These are phyloP conservation scores for Rheum nobile DNA, from an alignment of 148 eudicot species.

Conservation along the genomic window DNA sequence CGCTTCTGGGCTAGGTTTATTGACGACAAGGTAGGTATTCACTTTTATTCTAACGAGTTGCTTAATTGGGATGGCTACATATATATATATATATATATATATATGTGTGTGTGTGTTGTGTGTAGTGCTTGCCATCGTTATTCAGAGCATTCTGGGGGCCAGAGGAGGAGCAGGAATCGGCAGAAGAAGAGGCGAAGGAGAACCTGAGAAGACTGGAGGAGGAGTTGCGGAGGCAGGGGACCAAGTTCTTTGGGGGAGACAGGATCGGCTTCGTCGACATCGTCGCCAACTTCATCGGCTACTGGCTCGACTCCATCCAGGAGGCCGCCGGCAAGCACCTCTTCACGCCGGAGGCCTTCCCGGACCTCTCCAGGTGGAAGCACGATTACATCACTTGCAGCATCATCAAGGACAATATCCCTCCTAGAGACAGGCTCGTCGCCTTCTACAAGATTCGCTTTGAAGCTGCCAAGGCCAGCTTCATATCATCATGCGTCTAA, in stretches of 20 bases:
- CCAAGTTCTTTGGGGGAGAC: slow-evolving; percentile 16
- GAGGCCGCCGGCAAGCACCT: slow-evolving; percentile 6
- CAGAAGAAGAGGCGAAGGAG: slow-evolving; percentile 8
- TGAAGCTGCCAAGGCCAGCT: slow-evolving; percentile 10
- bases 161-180: background rate
- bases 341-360: slow-evolving; percentile 16
- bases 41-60: too few relatives aligned
- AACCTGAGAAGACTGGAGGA: slow-evolving; percentile 12
- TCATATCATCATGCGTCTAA: background rate
- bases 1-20: slow-evolving; percentile 16
- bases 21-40: slow-evolving; percentile 9
- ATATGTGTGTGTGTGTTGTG: too few relatives aligned
- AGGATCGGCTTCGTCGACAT: slow-evolving; percentile 19
- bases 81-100: too few relatives aligned
- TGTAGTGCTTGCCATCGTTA: background rate
- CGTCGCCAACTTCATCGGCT: slow-evolving; percentile 5
- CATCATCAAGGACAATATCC: slow-evolving; percentile 21
- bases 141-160: slow-evolving; percentile 9
- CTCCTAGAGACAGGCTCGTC: slow-evolving; percentile 18
- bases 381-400: slow-evolving; percentile 13
- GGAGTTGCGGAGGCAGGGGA: slow-evolving; percentile 12
- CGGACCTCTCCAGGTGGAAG: slow-evolving; percentile 17
- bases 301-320: slow-evolving; percentile 3
- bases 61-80: too few relatives aligned
- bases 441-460: slow-evolving; percentile 1